Evolutionary conservation across 495 filamentous ascomycete species (phyloP), one percentile per base, ranked within the genome.

Genomic region (Hypoxylon lenormandii): DNA sequence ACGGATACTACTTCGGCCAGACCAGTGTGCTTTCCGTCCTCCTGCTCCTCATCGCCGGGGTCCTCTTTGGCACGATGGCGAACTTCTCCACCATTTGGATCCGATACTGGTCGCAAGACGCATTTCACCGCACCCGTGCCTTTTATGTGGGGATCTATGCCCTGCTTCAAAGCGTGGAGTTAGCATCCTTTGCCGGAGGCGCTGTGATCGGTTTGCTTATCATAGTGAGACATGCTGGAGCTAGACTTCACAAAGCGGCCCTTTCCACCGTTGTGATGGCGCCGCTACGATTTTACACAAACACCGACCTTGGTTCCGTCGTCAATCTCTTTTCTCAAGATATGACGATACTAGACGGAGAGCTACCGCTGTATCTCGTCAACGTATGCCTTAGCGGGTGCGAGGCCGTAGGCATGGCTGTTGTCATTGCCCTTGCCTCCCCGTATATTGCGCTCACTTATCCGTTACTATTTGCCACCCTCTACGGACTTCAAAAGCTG

Each of bases 401-500:
- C 13, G 37, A 57, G 15, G 55, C 33, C 36, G 65, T 73, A 10
- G 81, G 66, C 15, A 72, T 51, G 65, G 78, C 66, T 15, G 73
- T 49, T 18, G 72, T 81, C 40, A 77, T 82, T 28, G 68, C 74
- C 26, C 63, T 51, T 50, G 55, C 66, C 66, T 64, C 72, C 23
- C 54, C 73, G 28, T 79, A 68, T 63, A 42, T 80, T 47, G 69
- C 70, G 52, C 56, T 72, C 18, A 60, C 54, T 11, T 68, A 73
- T 23, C 70, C 68, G 8, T 59, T 66, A 47, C 12, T 77, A 7
- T 30, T 64, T 13, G 21, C 75, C 28, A 69, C 80, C 1, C 51
- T 87, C 7, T 88, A 83, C 64, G 49, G 81, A 15, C 79, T 89
- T 10, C 86, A 89, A 67, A 85, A 84, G 54, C 80, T 82, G 46